Conservation (phyloP, 2,329 filamentous ascomycete species). For the Sordariomycetes sp. region DNA sequence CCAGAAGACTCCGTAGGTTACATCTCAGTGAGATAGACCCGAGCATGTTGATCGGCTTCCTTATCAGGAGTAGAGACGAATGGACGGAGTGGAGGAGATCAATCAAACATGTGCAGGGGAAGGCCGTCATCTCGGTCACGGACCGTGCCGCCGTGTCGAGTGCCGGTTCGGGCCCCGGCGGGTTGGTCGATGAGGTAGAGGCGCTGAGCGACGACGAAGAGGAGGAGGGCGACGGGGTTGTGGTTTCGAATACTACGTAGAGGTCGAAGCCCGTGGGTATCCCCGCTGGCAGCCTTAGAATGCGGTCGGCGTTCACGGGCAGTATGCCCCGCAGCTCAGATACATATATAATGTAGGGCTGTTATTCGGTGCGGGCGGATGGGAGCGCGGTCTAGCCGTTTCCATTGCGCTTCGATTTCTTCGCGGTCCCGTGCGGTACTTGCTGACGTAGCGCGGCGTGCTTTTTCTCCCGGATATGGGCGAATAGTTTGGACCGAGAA, state of each 20-base stretch:
- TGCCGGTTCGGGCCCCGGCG: not conserved
- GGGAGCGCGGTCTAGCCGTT: not conserved
- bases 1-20: slow-evolving; percentile 66
- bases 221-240: not conserved
- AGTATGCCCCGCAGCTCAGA: not conserved
- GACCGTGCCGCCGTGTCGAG: slow-evolving; percentile 54
- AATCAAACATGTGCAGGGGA: slow-evolving; percentile 65
- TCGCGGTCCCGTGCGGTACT: not conserved
- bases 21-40: slow-evolving; percentile 92
- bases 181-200: slow-evolving; percentile 75
- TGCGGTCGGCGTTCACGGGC: not conserved
- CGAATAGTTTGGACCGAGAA: slow-evolving; percentile 59
- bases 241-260: not conserved
- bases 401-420: not conserved
- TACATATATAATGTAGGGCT: not conserved
- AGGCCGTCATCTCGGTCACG: slow-evolving; percentile 74
- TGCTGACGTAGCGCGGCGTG: slow-evolving; percentile 40
- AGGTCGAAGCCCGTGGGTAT: not conserved
- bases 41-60: slow-evolving; percentile 91
- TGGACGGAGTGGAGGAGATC: slow-evolving; percentile 71
- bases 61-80: slow-evolving; percentile 71
- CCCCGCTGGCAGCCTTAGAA: not conserved
- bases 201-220: slow-evolving; percentile 61
- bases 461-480: slow-evolving; percentile 51
- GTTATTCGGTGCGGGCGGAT: not conserved